These are phyloP conservation scores for Dactylellina sp. DNA, from an alignment of 2,329 filamentous ascomycete genomes.

Conservation along the genomic window DNA sequence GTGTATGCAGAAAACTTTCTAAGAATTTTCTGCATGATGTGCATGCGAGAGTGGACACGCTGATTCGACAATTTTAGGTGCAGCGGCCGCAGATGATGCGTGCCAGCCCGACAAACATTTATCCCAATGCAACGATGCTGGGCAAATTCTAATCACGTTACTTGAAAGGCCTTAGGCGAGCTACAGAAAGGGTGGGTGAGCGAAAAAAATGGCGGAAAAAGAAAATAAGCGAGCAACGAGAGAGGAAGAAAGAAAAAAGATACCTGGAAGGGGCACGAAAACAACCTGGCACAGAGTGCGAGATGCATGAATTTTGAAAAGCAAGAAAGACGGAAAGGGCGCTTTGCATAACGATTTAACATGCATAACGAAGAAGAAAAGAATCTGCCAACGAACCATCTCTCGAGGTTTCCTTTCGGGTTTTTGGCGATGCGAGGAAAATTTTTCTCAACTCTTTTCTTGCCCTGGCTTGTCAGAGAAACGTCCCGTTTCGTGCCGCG, in stretches of 20 bases:
- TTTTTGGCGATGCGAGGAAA: slow-evolving; percentile 27
- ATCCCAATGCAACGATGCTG: slow-evolving; percentile 41
- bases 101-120: slow-evolving; percentile 51
- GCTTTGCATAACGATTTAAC: slow-evolving; percentile 52
- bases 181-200: slow-evolving; percentile 50
- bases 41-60: slow-evolving; percentile 31
- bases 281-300: slow-evolving; percentile 26
- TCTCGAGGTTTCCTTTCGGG: slow-evolving; percentile 12
- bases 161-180: slow-evolving; percentile 48
- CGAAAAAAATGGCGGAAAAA: slow-evolving; percentile 46
- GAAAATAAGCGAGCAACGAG: slow-evolving; percentile 22
- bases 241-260: slow-evolving; percentile 3
- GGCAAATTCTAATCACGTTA: slow-evolving; percentile 36
- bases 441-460: slow-evolving; percentile 15
- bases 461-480: slow-evolving; percentile 27
- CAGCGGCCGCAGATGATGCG: slow-evolving; percentile 36
- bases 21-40: slow-evolving; percentile 20
- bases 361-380: slow-evolving; percentile 32
- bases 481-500: slow-evolving; percentile 57
- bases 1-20: background rate
- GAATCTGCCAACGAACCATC: slow-evolving; percentile 37
- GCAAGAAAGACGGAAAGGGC: slow-evolving; percentile 54
- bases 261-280: slow-evolving; percentile 1
- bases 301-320: slow-evolving; percentile 51
- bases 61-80: slow-evolving; percentile 44